Conservation (phyloP, 371 early-diverging fungal genomes). For the Mucor piriformis region DNA sequence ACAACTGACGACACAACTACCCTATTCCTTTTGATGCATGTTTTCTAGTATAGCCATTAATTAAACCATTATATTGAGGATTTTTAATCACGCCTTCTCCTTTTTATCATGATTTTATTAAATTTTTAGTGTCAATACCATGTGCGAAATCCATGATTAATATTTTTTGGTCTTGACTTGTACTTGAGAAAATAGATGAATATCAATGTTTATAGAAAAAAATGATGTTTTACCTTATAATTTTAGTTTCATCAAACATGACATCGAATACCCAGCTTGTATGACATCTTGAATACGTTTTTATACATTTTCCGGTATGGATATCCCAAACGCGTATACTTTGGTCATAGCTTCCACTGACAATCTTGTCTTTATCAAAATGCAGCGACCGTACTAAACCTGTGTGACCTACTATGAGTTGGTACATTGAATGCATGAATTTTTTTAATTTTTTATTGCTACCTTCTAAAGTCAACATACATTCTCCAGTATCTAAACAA, state of each 20-base stretch:
- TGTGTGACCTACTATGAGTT: slow-evolving; percentile 61
- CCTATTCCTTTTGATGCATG: no score
- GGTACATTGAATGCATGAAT: no score
- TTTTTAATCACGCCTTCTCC: neutral
- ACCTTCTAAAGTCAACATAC: slow-evolving; percentile 61
- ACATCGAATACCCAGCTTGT: slow-evolving; percentile 93
- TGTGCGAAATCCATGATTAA: slow-evolving; percentile 78
- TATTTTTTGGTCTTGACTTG: slow-evolving; percentile 76
- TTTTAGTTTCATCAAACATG: slow-evolving; percentile 74
- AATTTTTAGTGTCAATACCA: slow-evolving; percentile 49
- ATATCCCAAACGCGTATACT: slow-evolving; percentile 94
- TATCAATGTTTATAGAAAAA: neutral
- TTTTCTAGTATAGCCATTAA: no score
- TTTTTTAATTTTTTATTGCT: neutral
- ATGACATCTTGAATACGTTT: slow-evolving; percentile 68
- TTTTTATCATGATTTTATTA: slow-evolving; percentile 16
- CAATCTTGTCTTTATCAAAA: slow-evolving; percentile 61
- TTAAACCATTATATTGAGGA: no score
- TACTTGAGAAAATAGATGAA: slow-evolving; percentile 34
- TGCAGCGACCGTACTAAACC: slow-evolving; percentile 91
- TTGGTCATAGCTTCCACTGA: slow-evolving; percentile 81
- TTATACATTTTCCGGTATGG: slow-evolving; percentile 28
- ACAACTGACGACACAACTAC: no score
- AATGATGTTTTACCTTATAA: slow-evolving; percentile 58
- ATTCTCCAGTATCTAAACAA: slow-evolving; percentile 66